A percentile compares a stretch with the other conserved stretches of the same genome.
phyloP scores from a whole-genome alignment of 1,139 yeast species.

The Debaryomyces nepalensis region DNA sequence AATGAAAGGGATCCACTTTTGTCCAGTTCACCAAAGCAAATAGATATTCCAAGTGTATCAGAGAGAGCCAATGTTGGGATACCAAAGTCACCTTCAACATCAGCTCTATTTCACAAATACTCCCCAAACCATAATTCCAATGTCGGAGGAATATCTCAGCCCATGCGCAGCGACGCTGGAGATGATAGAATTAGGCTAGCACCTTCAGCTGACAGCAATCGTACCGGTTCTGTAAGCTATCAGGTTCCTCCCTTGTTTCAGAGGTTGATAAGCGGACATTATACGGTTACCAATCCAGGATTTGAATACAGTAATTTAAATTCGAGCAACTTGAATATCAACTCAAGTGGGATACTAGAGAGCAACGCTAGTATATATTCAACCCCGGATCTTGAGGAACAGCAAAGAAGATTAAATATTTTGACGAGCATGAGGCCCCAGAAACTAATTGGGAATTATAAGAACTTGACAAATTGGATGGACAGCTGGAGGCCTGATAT shows the following conservation, averaged over 20 bases:
- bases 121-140: neutral
- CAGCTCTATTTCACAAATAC: constrained; percentile 4
- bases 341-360: constrained; percentile 16
- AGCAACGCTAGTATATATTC: constrained; percentile 26
- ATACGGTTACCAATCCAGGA: constrained; percentile 39
- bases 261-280: constrained; percentile 34
- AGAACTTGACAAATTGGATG: constrained; percentile 55
- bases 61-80: neutral
- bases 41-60: constrained; percentile 2
- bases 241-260: constrained; percentile 29
- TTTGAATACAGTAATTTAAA: constrained; percentile 19
- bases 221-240: constrained; percentile 1
- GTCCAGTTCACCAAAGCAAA: neutral
- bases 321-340: constrained; percentile 14
- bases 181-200: constrained; percentile 4
- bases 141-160: neutral
- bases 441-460: constrained; percentile 58
- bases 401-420: constrained; percentile 28
- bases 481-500: constrained; percentile 30
- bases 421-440: constrained; percentile 46
- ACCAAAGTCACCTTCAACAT: constrained; percentile 9
- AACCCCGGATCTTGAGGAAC: constrained; percentile 26
- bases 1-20: constrained; percentile 5
- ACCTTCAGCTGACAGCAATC: constrained; percentile 7
- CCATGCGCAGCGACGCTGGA: neutral